These are phyloP conservation scores for Coriaria nepalensis DNA, from an alignment of 306 rosid genomes.

Conservation along the genomic window DNA sequence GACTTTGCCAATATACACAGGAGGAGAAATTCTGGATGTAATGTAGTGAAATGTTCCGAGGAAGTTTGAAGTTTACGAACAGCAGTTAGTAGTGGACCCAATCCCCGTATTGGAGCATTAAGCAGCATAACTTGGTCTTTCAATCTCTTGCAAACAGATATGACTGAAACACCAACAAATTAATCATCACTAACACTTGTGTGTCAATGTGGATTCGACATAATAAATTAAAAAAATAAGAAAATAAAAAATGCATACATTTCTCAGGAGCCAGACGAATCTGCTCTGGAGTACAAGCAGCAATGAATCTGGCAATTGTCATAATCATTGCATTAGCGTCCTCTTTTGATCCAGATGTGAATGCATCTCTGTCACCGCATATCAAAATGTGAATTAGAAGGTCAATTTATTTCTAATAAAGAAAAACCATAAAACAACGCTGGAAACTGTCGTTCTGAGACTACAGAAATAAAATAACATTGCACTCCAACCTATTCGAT, in stretches of 20 bases:
- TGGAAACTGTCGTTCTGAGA: not conserved
- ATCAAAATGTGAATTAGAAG: not conserved
- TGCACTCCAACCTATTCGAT: no score
- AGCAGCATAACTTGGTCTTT: constrained; percentile 60
- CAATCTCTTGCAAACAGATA: constrained; percentile 65
- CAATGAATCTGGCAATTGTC: constrained; percentile 35
- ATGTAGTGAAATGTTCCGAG: constrained; percentile 52
- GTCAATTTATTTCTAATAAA: constrained; percentile 1
- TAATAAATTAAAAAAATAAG: constrained; percentile 1
- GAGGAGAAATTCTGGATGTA: constrained; percentile 80
- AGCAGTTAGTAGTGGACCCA: constrained; percentile 68
- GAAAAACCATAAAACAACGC: no score
- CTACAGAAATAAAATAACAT: not conserved
- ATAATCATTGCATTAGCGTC: constrained; percentile 39
- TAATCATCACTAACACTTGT: no score
- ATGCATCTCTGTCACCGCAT: constrained; percentile 60
- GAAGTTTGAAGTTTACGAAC: constrained; percentile 60
- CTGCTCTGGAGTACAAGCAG: constrained; percentile 52
- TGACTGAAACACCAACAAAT: constrained; percentile 33
- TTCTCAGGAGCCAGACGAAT: constrained; percentile 66
- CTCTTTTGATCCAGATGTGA: constrained; percentile 34
- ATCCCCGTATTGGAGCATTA: constrained; percentile 75
- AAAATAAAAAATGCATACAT: constrained; percentile 30
- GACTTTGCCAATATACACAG: constrained; percentile 76
- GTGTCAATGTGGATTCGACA: no score